Conservation (phyloP, 805 yeast genomes). For the Lachancea fermentati region DNA sequence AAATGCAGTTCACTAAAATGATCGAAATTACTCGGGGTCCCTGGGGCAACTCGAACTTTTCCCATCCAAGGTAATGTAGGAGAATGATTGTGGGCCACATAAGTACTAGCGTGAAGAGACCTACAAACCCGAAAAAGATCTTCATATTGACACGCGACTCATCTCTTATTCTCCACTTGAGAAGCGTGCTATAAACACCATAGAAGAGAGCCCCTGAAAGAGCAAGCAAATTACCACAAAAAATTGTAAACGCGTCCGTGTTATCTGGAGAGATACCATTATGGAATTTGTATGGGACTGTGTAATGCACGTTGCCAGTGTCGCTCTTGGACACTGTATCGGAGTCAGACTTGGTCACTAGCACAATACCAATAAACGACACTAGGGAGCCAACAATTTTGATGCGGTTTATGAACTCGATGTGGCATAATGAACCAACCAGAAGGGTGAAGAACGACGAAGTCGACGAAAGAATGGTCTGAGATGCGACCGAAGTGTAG, state of each 20-base stretch:
- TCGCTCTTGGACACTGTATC: conserved; percentile 19
- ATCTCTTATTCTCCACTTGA: conserved; percentile 65
- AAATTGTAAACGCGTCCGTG: conserved; percentile 29
- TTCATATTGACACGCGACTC: conserved; percentile 79
- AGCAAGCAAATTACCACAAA: conserved; percentile 76
- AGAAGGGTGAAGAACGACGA: conserved; percentile 88
- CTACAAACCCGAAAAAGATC: conserved; percentile 92
- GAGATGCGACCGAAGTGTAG: conserved; percentile 90
- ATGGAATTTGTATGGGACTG: conserved; percentile 10
- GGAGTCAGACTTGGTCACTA: conserved; percentile 70
- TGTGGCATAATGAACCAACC: conserved; percentile 65
- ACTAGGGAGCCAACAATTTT: conserved; percentile 67
- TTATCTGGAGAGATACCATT: conserved; percentile 20
- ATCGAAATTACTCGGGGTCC: conserved; percentile 45
- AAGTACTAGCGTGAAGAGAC: conserved; percentile 65
- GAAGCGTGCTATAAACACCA: conserved; percentile 82
- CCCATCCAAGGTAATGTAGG: conserved; percentile 59
- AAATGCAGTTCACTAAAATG: conserved; percentile 58
- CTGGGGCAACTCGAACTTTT: conserved; percentile 67
- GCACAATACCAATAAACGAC: conserved; percentile 70
- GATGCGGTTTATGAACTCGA: conserved; percentile 59
- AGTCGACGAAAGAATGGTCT: conserved; percentile 88
- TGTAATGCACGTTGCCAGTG: conserved; percentile 8
- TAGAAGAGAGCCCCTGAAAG: conserved; percentile 82
- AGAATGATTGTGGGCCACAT: conserved; percentile 79